Percentiles rank a stretch among this genome's conserved stretches.
Conservation (phyloP, 495 filamentous ascomycete species). For the Evansstolkia leycettana region DNA sequence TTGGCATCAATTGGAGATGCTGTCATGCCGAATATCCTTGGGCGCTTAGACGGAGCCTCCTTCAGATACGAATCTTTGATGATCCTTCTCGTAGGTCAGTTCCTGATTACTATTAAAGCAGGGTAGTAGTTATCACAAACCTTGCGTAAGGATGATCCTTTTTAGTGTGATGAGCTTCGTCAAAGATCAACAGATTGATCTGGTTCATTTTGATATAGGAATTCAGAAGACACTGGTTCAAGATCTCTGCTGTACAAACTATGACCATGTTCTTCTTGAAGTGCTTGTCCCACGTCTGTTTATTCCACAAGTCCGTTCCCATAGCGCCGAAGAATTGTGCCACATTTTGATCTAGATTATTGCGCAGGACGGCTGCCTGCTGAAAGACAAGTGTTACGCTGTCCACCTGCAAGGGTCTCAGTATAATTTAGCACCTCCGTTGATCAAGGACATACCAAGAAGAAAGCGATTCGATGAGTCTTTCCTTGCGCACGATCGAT, state of each 20-base stretch:
- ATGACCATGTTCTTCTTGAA: constrained; percentile 70
- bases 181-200: constrained; percentile 88
- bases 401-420: constrained; percentile 44
- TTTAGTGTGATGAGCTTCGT: constrained; percentile 95
- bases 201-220: constrained; percentile 70
- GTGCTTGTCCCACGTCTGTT: constrained; percentile 55
- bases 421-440: constrained; percentile 1
- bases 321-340: constrained; percentile 68
- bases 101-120: neutral
- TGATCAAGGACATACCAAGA: constrained; percentile 45
- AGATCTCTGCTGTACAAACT: constrained; percentile 85
- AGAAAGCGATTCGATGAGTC: constrained; percentile 61
- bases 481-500: constrained; percentile 51
- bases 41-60: constrained; percentile 35
- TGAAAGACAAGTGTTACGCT: constrained; percentile 87
- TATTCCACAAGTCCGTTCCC: constrained; percentile 52
- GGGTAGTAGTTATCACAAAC: constrained; percentile 18
- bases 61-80: constrained; percentile 73
- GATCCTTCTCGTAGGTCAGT: constrained; percentile 38
- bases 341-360: constrained; percentile 73
- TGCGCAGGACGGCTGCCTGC: constrained; percentile 69
- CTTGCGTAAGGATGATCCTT: constrained; percentile 87
- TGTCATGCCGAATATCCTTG: constrained; percentile 92
- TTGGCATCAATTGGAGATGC: constrained; percentile 90
- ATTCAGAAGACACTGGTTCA: constrained; percentile 65